Evolutionary conservation across 139 green algal species (phyloP).

Genomic region (Haematococcus sp.): DNA sequence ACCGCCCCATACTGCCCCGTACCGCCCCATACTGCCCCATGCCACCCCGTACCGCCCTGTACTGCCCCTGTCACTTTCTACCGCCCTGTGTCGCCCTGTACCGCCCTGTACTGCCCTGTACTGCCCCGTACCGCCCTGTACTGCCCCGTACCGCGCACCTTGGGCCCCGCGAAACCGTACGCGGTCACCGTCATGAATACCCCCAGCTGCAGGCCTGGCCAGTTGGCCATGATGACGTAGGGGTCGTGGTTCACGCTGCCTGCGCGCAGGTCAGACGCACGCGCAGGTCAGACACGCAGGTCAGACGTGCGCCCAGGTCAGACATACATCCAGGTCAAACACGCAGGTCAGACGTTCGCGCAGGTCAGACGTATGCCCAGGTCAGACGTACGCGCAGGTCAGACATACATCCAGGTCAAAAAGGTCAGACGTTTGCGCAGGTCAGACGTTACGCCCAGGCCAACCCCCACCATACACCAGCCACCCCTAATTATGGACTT

Average conservation of each 20-base stretch:
- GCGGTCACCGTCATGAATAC: conserved; percentile 35
- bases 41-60: too few relatives aligned
- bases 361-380: neutral
- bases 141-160: conserved; percentile 1
- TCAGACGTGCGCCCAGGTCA: neutral
- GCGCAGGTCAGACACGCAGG: conserved; percentile 22
- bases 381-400: neutral
- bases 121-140: too few relatives aligned
- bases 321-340: neutral
- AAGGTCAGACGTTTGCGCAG: neutral
- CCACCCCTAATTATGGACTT: neutral
- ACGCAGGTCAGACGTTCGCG: conserved; percentile 1
- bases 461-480: neutral
- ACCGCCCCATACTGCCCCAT: too few relatives aligned
- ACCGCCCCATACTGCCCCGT: too few relatives aligned
- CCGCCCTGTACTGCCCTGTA: too few relatives aligned
- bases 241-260: conserved; percentile 5
- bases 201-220: conserved; percentile 32
- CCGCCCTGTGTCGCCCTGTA: too few relatives aligned
- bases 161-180: conserved; percentile 33
- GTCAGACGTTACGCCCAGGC: neutral
- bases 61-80: too few relatives aligned
- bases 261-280: neutral
- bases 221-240: conserved; percentile 32
- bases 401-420: neutral